Evolutionary conservation across 768 basidiomycete genomes (phyloP).

Genomic region (Amyloporia xantha): DNA sequence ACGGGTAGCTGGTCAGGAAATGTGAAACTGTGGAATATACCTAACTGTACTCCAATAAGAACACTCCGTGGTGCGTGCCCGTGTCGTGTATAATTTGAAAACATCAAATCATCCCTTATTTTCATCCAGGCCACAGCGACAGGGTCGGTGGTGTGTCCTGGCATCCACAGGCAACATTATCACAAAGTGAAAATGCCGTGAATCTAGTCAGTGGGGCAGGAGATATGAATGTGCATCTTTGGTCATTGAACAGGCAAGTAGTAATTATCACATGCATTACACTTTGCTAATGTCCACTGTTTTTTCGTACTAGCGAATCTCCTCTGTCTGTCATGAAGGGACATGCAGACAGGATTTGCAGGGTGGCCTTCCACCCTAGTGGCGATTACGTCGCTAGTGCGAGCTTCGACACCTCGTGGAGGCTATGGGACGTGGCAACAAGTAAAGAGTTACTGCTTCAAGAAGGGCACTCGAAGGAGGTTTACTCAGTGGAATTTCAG

Average conservation of each 20-base stretch:
- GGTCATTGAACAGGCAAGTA: conserved; percentile 77
- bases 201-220: conserved; percentile 91
- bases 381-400: conserved; percentile 92
- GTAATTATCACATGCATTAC: not conserved
- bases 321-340: conserved; percentile 85
- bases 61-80: conserved; percentile 58
- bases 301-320: conserved; percentile 80
- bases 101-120: not conserved
- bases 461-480: conserved; percentile 96
- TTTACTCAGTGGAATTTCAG: conserved; percentile 94
- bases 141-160: conserved; percentile 94
- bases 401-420: conserved; percentile 96
- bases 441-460: conserved; percentile 81
- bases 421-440: conserved; percentile 89
- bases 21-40: conserved; percentile 94
- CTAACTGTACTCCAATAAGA: conserved; percentile 74
- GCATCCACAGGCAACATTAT: conserved; percentile 89
- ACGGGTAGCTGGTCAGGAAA: conserved; percentile 97
- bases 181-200: conserved; percentile 53
- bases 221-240: conserved; percentile 79
- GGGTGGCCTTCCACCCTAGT: conserved; percentile 95
- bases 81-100: not conserved
- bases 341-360: conserved; percentile 85
- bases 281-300: too few species aligned
- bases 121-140: conserved; percentile 82